A percentile compares a stretch with the other conserved stretches of the same genome.
These are phyloP conservation scores for Zasmidium citrigriseum DNA, from an alignment of 2,329 filamentous ascomycete species.

Conservation along the genomic window DNA sequence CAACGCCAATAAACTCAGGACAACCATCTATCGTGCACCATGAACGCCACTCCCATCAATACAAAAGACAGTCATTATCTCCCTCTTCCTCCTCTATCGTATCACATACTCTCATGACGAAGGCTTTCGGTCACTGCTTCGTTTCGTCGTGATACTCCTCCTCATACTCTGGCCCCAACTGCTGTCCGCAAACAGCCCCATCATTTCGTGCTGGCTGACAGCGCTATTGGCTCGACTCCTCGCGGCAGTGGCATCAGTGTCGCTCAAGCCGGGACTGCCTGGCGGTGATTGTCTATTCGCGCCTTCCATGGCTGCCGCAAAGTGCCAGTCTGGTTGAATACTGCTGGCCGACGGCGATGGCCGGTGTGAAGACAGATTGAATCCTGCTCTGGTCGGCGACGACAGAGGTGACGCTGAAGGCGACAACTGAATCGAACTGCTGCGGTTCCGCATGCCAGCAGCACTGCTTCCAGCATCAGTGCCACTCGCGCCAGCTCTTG, in stretches of 20 bases:
- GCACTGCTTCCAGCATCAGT: slow-evolving; percentile 5
- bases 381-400: slow-evolving; percentile 22
- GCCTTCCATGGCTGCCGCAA: slow-evolving; percentile 45
- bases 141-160: slow-evolving; percentile 74
- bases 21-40: not conserved
- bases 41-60: not conserved
- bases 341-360: slow-evolving; percentile 28
- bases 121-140: slow-evolving; percentile 37
- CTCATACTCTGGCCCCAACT: slow-evolving; percentile 93
- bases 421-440: slow-evolving; percentile 34
- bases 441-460: slow-evolving; percentile 22
- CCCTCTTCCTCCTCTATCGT: not conserved
- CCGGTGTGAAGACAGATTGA: slow-evolving; percentile 26
- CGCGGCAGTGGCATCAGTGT: slow-evolving; percentile 26
- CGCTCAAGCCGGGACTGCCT: slow-evolving; percentile 24
- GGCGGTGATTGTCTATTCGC: slow-evolving; percentile 34
- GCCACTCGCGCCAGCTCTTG: slow-evolving; percentile 16
- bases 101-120: slow-evolving; percentile 17
- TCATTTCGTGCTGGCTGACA: slow-evolving; percentile 74
- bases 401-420: slow-evolving; percentile 20
- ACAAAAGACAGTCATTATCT: not conserved
- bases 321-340: slow-evolving; percentile 47
- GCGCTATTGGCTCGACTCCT: slow-evolving; percentile 66
- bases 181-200: slow-evolving; percentile 83
- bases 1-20: not conserved